Percentiles rank a stretch among this genome's conserved stretches.
Evolutionary conservation across 345 rosid species (phyloP).

Genomic region (Lepidium sativum): DNA sequence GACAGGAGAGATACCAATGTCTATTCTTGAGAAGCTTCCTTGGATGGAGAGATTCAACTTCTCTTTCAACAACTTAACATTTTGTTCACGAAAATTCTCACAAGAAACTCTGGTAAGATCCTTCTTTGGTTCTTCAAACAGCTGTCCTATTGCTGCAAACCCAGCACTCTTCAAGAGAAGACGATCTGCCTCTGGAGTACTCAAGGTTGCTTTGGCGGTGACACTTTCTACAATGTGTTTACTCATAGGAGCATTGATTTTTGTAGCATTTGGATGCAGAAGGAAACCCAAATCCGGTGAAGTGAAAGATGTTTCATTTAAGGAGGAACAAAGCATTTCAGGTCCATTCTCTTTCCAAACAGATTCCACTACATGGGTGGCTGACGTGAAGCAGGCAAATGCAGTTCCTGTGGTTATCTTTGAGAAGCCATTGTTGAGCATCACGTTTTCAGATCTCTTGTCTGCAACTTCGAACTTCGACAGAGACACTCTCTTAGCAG

Average conservation of each 20-base stretch:
- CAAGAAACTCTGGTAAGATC: slow-evolving; percentile 34
- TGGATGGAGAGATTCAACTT: slow-evolving; percentile 71
- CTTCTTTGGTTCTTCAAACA: slow-evolving; percentile 56
- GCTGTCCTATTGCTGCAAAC: slow-evolving; percentile 89
- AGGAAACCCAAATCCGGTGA: slow-evolving; percentile 43
- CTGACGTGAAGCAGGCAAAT: slow-evolving; percentile 82
- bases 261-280: slow-evolving; percentile 62
- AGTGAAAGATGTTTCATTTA: slow-evolving; percentile 51
- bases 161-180: slow-evolving; percentile 46
- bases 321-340: slow-evolving; percentile 66
- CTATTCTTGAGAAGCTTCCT: slow-evolving; percentile 44
- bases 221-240: slow-evolving; percentile 58
- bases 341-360: slow-evolving; percentile 90
- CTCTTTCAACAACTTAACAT: slow-evolving; percentile 80
- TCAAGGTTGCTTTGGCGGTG: slow-evolving; percentile 59
- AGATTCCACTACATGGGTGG: slow-evolving; percentile 91
- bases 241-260: slow-evolving; percentile 49
- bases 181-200: slow-evolving; percentile 35
- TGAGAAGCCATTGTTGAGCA: slow-evolving; percentile 81
- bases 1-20: slow-evolving; percentile 67
- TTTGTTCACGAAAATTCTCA: slow-evolving; percentile 51
- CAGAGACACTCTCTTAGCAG: slow-evolving; percentile 78
- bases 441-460: slow-evolving; percentile 83
- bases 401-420: slow-evolving; percentile 69
- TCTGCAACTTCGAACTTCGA: slow-evolving; percentile 84